These are phyloP conservation scores for Zangia roseola DNA, from an alignment of 768 basidiomycete species.

Conservation along the genomic window DNA sequence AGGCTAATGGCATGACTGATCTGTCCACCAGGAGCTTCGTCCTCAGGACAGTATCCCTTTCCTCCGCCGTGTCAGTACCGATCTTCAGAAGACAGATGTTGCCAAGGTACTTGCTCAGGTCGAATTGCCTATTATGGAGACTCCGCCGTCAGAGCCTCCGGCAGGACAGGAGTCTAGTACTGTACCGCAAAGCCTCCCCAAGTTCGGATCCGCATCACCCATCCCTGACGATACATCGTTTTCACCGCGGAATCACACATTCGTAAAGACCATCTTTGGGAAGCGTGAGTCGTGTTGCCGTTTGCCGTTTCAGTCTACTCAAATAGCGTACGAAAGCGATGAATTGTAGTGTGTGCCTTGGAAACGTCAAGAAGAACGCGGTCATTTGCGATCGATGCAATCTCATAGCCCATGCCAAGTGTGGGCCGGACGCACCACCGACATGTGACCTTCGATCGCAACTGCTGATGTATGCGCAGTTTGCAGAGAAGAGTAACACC, in stretches of 20 bases:
- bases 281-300: conserved; percentile 65
- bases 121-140: conserved; percentile 29
- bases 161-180: conserved; percentile 41
- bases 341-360: conserved; percentile 79
- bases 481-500: conserved; percentile 66
- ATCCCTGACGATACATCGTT: conserved; percentile 38
- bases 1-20: background rate
- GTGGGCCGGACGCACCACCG: conserved; percentile 67
- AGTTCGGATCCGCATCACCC: conserved; percentile 33
- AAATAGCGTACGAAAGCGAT: conserved; percentile 55
- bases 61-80: conserved; percentile 85
- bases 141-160: conserved; percentile 46
- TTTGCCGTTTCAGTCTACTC: background rate
- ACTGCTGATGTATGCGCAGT: conserved; percentile 74
- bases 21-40: conserved; percentile 60
- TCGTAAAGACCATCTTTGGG: conserved; percentile 90
- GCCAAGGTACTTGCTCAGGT: conserved; percentile 50
- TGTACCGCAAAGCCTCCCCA: conserved; percentile 39
- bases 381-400: conserved; percentile 89
- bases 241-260: conserved; percentile 71
- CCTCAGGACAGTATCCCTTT: conserved; percentile 96
- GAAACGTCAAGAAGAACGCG: conserved; percentile 79
- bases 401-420: conserved; percentile 82
- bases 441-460: conserved; percentile 83
- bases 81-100: conserved; percentile 72